A percentile compares a stretch with the other conserved stretches of the same genome.
phyloP scores from a whole-genome alignment of 2,329 filamentous ascomycete genomes.

The Knufia petricola region DNA sequence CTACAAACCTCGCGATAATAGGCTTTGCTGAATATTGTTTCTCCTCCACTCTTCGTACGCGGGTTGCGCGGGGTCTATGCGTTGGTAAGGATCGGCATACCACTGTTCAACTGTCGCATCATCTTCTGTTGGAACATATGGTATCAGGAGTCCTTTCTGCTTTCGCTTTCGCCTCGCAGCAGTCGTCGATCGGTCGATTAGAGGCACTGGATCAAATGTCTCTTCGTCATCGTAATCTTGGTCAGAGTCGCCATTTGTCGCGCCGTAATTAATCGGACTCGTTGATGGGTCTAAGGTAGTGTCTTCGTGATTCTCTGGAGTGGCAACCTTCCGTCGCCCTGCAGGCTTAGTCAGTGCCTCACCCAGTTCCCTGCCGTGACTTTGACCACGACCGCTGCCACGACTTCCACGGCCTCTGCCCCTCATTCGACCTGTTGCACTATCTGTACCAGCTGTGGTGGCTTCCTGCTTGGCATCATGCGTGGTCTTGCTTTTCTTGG shows the following conservation, averaged over 20 bases:
- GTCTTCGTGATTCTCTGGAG: not conserved
- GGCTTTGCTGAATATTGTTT: not conserved
- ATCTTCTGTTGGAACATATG: not conserved
- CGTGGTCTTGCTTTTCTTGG: not conserved
- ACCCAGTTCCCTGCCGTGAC: not conserved
- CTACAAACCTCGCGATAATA: not conserved
- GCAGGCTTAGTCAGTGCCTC: not conserved
- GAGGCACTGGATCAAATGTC: not conserved
- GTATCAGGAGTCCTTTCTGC: not conserved
- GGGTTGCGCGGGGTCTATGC: not conserved
- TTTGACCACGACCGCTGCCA: not conserved
- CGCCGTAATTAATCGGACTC: not conserved
- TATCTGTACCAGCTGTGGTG: not conserved
- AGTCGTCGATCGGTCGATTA: not conserved
- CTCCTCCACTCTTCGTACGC: not conserved
- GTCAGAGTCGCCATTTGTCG: not conserved
- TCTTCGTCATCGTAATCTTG: not conserved
- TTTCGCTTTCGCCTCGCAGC: not conserved
- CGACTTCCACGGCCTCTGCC: not conserved
- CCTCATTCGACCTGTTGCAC: not conserved
- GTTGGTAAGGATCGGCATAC: conserved; percentile 1
- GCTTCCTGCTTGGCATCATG: not conserved
- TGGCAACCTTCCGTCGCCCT: not conserved
- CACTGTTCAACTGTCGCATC: not conserved
- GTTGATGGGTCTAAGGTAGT: not conserved